Conservation (phyloP, 2,329 filamentous ascomycete species). For the Diaporthe vaccinii region DNA sequence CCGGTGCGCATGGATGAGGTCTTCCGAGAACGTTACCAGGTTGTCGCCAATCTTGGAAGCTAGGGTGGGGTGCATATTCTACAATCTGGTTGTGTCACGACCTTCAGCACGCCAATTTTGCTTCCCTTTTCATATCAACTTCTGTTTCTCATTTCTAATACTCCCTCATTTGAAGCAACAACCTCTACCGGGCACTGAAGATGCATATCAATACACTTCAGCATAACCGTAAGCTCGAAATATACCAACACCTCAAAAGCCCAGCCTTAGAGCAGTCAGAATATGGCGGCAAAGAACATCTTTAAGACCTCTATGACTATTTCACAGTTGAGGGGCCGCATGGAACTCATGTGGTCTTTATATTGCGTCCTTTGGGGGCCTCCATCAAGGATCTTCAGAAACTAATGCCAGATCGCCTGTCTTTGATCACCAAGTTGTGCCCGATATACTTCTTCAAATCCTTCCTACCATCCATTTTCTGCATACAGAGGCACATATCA, state of each 20-base stretch:
- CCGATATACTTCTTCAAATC: not conserved
- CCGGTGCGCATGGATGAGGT: not conserved
- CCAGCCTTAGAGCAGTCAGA: not conserved
- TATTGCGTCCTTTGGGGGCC: not conserved
- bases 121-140: too few relatives aligned
- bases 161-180: not conserved
- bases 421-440: not conserved
- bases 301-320: not conserved
- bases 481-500: too few relatives aligned
- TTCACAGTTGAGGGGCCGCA: not conserved
- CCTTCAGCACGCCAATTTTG: not conserved
- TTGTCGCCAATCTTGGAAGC: conserved; percentile 10
- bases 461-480: not conserved
- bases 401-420: not conserved
- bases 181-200: not conserved
- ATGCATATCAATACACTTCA: not conserved
- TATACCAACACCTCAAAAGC: not conserved
- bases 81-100: not conserved
- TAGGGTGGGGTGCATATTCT: not conserved
- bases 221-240: not conserved
- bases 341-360: not conserved
- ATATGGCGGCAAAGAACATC: not conserved
- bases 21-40: not conserved
- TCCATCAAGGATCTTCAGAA: not conserved
- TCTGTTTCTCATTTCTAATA: not conserved